These are phyloP conservation scores for Nannochloropsis oceanica DNA, from an alignment of 108 stramenopile genomes.

Conservation along the genomic window DNA sequence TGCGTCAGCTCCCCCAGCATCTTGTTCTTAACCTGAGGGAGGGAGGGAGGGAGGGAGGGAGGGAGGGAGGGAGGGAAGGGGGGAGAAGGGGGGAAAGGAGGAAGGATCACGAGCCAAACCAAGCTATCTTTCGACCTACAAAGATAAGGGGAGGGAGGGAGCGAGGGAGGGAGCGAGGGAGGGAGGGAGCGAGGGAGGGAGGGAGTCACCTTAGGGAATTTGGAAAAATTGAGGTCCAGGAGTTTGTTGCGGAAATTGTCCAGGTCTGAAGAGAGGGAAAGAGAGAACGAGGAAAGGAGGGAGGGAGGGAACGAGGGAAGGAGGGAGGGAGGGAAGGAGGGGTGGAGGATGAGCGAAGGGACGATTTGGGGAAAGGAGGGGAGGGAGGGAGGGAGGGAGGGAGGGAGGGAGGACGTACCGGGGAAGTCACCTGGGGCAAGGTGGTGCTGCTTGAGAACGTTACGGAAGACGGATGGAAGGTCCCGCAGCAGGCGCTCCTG, in stretches of 20 bases:
- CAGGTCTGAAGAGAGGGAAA: neutral
- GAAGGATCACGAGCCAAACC: neutral
- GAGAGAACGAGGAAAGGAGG: too few species aligned
- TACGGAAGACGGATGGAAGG: conserved; percentile 34
- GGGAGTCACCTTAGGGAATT: conserved; percentile 16
- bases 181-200: neutral
- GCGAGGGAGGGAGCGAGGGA: neutral
- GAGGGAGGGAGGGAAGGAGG: neutral
- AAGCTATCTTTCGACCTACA: too few species aligned
- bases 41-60: too few species aligned
- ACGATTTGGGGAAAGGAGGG: neutral
- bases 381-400: neutral
- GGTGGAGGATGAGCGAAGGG: neutral
- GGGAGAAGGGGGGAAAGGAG: neutral
- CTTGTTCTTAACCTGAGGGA: neutral
- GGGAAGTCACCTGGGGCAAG: conserved; percentile 47
- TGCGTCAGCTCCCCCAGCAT: neutral
- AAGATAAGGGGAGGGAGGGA: too few species aligned
- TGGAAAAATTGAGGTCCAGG: conserved; percentile 13
- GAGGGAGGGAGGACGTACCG: conserved; percentile 2
- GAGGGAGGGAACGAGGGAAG: neutral
- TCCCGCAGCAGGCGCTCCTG: neutral
- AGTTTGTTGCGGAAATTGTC: conserved; percentile 16
- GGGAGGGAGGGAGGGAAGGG: neutral
- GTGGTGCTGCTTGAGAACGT: conserved; percentile 42